Percentiles rank a stretch among this genome's conserved stretches.
phyloP scores from a whole-genome alignment of 306 rosid species.

The Medicago lupulina region DNA sequence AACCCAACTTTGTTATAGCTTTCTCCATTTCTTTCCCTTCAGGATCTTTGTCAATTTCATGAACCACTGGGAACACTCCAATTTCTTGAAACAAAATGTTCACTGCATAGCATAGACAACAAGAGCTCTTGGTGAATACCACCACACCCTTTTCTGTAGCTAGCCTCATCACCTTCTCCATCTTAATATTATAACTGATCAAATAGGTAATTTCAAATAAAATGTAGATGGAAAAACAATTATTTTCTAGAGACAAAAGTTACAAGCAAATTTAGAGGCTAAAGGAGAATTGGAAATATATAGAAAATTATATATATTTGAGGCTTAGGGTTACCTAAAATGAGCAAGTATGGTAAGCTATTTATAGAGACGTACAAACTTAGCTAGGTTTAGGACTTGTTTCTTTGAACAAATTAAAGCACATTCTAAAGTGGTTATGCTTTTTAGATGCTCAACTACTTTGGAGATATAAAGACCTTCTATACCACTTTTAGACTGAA shows the following conservation, averaged over 20 bases:
- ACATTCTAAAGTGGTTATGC: conserved; percentile 59
- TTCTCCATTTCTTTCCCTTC: conserved; percentile 89
- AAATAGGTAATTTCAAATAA: background rate
- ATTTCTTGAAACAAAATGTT: conserved; percentile 74
- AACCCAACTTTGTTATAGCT: conserved; percentile 75
- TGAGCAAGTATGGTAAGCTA: conserved; percentile 61
- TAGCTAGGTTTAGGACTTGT: conserved; percentile 15
- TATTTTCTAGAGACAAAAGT: no score
- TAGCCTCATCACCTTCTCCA: conserved; percentile 87
- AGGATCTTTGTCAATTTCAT: conserved; percentile 88
- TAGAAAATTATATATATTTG: conserved; percentile 46
- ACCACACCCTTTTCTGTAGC: conserved; percentile 80
- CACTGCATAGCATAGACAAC: conserved; percentile 93
- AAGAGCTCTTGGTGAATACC: conserved; percentile 94
- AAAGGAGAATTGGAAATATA: conserved; percentile 34
- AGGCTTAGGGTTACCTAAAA: conserved; percentile 55
- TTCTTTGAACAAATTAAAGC: conserved; percentile 53
- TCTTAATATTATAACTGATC: background rate
- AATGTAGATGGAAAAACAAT: background rate
- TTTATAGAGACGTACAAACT: conserved; percentile 66
- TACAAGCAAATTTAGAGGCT: background rate
- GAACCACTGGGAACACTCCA: conserved; percentile 60
- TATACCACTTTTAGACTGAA: conserved; percentile 43
- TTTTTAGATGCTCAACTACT: conserved; percentile 74
- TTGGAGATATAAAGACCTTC: conserved; percentile 47